Evolutionary conservation across 2,329 filamentous ascomycete genomes (phyloP), one percentile per base, ranked within the genome.

Genomic region (Bipolaris zeicola): DNA sequence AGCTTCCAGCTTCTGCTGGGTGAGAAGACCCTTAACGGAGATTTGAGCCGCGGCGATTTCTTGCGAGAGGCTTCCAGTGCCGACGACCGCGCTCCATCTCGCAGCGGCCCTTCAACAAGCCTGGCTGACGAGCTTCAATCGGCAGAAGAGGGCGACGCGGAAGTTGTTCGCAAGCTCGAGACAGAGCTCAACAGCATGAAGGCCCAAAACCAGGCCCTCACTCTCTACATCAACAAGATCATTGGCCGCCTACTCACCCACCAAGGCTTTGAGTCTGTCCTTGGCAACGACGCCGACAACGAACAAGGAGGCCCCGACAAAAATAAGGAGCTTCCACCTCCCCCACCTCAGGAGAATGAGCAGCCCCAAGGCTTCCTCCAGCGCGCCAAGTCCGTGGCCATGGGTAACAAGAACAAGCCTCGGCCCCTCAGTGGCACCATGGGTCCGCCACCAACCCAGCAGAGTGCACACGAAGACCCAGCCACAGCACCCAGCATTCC

Each of bases 151-250:
- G 72, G 70, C 18, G 86, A 88, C 34, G 68, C 63, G 7, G 71
- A 75, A 31, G 59, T 67, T 52, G 65, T 85, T 63, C 88, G 88
- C 67, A 87, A 86, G 50, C 81, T 95, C 11, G 93, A 97, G 73
- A 78, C 82, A 10, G 94, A 98, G 68, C 77, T 95, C 65, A 92
- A 90, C 76, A 83, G 85, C 7, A 81, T 91, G 67, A 94, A 91
- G 79, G 94, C 96, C 74, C 89, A 96, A 80, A 98, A 99, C 82
- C 98, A 98, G 81, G 95, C 95, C 28, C 82, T 99, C 67, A 96
- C 92, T 22, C 82, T 98, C 63, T 99, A 99, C 80, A 97, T 99
- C 81, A 96, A 98, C 85, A 96, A 95, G 80, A 98, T 99, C 76
- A 96, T 99, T 74, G 95, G 95, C 76, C 90, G 95, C 54, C 86